These are phyloP conservation scores for Lentinula aciculospora DNA, from an alignment of 768 basidiomycete species.

Conservation along the genomic window DNA sequence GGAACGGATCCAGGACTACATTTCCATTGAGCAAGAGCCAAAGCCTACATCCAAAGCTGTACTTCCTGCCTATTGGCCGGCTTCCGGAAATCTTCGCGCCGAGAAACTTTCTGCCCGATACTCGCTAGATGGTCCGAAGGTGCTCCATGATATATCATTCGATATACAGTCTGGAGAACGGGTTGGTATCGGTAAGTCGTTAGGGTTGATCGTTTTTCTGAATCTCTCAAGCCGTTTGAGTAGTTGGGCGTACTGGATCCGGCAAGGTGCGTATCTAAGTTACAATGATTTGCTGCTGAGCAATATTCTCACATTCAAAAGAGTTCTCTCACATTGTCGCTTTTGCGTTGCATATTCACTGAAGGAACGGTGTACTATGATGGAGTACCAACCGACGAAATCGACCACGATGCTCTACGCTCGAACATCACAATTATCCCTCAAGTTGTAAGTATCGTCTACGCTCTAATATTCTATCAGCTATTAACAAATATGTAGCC, in stretches of 20 bases:
- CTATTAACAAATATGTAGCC: slow-evolving; percentile 12
- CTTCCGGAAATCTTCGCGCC: slow-evolving; percentile 43
- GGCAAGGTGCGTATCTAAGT: slow-evolving; percentile 29
- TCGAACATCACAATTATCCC: slow-evolving; percentile 58
- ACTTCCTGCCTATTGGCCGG: slow-evolving; percentile 58
- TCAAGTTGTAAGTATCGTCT: slow-evolving; percentile 28
- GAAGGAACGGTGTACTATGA: slow-evolving; percentile 55
- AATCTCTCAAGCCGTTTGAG: not conserved
- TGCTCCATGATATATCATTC: slow-evolving; percentile 51
- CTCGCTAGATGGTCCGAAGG: slow-evolving; percentile 37
- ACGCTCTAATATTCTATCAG: not conserved
- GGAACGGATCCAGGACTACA: slow-evolving; percentile 21
- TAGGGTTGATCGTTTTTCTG: not conserved
- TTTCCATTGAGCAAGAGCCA: slow-evolving; percentile 39
- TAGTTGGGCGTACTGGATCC: slow-evolving; percentile 40
- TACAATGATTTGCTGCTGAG: not conserved
- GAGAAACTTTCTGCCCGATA: slow-evolving; percentile 50
- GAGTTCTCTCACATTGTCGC: slow-evolving; percentile 54
- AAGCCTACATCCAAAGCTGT: slow-evolving; percentile 24
- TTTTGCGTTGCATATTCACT: slow-evolving; percentile 53
- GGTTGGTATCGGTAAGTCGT: slow-evolving; percentile 39
- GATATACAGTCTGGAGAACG: slow-evolving; percentile 48
- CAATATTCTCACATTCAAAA: slow-evolving; percentile 8
- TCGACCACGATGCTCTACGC: slow-evolving; percentile 54
- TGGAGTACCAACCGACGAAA: slow-evolving; percentile 35